A percentile compares a stretch with the other conserved stretches of the same genome.
Evolutionary conservation across 169 alveolate genomes (phyloP).

Genomic region (Eimeria tenella): DNA sequence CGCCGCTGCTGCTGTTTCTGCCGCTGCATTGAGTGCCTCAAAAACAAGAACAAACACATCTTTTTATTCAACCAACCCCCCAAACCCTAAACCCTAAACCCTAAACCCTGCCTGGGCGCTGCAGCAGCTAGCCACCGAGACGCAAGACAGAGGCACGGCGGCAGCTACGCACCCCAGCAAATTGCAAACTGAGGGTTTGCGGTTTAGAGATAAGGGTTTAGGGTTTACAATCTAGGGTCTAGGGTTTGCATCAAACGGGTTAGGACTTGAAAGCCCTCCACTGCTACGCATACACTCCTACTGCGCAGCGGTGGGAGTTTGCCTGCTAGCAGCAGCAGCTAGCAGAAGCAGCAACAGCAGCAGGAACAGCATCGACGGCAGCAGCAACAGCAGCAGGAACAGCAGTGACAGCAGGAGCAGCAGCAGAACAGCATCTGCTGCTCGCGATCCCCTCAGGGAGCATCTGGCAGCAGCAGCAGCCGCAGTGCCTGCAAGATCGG

Average conservation of each 20-base stretch:
- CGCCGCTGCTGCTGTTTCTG: conserved; percentile 4
- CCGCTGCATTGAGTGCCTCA: neutral
- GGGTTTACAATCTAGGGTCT: neutral
- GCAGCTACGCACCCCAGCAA: neutral
- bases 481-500: neutral
- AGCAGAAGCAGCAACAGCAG: conserved; percentile 23
- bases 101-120: neutral
- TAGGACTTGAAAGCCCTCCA: neutral
- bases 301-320: neutral
- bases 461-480: neutral
- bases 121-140: neutral
- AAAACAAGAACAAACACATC: no score
- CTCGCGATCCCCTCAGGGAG: neutral
- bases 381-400: no score
- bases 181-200: neutral
- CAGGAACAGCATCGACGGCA: neutral
- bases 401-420: neutral
- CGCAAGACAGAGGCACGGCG: neutral
- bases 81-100: conserved; percentile 35
- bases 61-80: no score
- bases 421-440: neutral
- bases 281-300: neutral
- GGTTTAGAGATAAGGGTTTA: conserved; percentile 5
- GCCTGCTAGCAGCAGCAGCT: neutral
- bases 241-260: no score